Conservation (phyloP, 768 basidiomycete species). For the Tephrocybe sp. region DNA sequence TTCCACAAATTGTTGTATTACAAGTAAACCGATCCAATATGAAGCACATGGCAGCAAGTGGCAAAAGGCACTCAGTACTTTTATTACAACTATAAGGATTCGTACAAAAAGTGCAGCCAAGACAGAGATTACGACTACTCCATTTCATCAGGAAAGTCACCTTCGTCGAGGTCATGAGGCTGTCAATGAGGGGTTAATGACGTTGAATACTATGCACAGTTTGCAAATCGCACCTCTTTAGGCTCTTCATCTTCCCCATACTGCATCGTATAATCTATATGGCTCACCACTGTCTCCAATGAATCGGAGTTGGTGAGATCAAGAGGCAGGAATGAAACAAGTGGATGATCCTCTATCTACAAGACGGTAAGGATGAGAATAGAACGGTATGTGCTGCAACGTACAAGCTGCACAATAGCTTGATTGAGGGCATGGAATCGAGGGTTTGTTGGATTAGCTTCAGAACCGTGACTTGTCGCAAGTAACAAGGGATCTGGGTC, state of each 20-base stretch:
- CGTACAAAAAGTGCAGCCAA: background rate
- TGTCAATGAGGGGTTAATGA: constrained; percentile 28
- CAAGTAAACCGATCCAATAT: no score
- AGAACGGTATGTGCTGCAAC: constrained; percentile 21
- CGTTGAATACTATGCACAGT: constrained; percentile 4
- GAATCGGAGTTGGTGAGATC: constrained; percentile 90
- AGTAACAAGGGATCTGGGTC: constrained; percentile 94
- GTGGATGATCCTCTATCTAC: constrained; percentile 97
- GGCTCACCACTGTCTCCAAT: constrained; percentile 85
- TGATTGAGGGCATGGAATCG: constrained; percentile 92
- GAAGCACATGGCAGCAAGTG: no score
- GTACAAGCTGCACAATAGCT: constrained; percentile 91
- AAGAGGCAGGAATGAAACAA: constrained; percentile 94
- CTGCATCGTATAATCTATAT: constrained; percentile 98
- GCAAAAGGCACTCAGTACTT: no score
- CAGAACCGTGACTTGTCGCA: constrained; percentile 55
- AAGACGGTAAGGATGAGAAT: background rate
- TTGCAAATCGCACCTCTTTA: constrained; percentile 63
- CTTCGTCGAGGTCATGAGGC: constrained; percentile 93
- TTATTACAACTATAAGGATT: background rate
- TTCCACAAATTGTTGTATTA: no score
- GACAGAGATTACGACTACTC: constrained; percentile 1
- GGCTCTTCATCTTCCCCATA: constrained; percentile 99
- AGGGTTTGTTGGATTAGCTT: constrained; percentile 58
- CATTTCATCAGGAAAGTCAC: constrained; percentile 68